Evolutionary conservation across 306 rosid genomes (phyloP).

Genomic region (Ceratonia siliqua): DNA sequence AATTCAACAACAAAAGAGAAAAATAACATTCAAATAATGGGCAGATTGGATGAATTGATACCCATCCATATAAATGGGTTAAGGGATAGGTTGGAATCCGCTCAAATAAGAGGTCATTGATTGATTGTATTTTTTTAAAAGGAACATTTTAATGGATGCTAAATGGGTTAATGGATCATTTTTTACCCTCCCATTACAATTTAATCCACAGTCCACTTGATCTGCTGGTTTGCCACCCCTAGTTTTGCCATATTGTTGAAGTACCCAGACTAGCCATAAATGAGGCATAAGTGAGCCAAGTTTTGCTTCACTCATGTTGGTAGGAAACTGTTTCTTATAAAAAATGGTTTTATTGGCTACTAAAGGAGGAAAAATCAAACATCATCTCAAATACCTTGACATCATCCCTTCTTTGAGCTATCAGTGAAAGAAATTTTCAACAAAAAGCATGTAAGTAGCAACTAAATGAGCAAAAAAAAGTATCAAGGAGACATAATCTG

Average conservation of each 20-base stretch:
- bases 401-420: background rate
- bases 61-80: no score
- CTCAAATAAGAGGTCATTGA: no score
- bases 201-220: background rate
- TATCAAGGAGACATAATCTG: background rate
- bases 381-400: background rate
- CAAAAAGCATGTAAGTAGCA: background rate
- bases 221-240: background rate
- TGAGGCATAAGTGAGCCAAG: background rate
- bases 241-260: background rate
- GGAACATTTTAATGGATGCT: no score
- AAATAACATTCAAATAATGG: no score
- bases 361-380: constrained; percentile 6
- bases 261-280: background rate
- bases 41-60: no score
- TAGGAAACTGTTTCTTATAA: constrained; percentile 11
- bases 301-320: background rate
- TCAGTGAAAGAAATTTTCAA: background rate
- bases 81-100: no score
- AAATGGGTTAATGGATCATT: no score
- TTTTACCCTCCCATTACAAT: background rate
- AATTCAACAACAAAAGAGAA: no score
- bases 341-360: background rate
- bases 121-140: no score
- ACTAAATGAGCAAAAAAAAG: background rate